Conservation (phyloP, 2,329 filamentous ascomycete species). For the Epichloe coenophiala region DNA sequence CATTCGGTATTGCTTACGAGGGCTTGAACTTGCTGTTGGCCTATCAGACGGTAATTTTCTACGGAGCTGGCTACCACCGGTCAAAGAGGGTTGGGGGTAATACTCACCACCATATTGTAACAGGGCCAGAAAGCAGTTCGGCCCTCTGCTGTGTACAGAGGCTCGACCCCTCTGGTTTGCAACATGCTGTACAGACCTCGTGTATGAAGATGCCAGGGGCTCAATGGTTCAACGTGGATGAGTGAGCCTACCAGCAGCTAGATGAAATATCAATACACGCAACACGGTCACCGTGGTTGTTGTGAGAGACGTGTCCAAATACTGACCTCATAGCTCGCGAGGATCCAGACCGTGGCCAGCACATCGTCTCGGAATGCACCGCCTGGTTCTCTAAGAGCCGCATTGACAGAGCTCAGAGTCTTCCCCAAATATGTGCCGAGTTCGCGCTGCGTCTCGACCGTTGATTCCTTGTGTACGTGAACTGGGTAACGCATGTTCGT, state of each 20-base stretch:
- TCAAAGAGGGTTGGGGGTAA: no score
- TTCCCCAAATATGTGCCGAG: slow-evolving; percentile 23
- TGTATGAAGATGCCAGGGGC: slow-evolving; percentile 25
- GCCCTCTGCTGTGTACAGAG: slow-evolving; percentile 12
- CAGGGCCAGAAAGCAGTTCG: slow-evolving; percentile 25
- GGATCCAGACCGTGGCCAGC: slow-evolving; percentile 26
- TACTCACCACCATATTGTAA: slow-evolving; percentile 24
- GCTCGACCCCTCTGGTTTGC: slow-evolving; percentile 19
- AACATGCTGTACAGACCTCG: slow-evolving; percentile 24
- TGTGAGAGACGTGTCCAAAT: not conserved
- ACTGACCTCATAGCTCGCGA: slow-evolving; percentile 26
- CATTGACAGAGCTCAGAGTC: slow-evolving; percentile 23
- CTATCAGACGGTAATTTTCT: no score
- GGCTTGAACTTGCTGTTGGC: slow-evolving; percentile 23
- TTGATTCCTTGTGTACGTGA: slow-evolving; percentile 13
- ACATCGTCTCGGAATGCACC: slow-evolving; percentile 21
- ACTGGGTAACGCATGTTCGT: slow-evolving; percentile 22
- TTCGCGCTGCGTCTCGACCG: slow-evolving; percentile 17
- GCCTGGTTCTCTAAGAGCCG: slow-evolving; percentile 19
- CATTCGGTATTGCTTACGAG: slow-evolving; percentile 18
- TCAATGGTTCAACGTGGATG: slow-evolving; percentile 11
- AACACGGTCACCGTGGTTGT: not conserved
- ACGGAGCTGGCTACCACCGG: no score
- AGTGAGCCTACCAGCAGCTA: slow-evolving; percentile 26
- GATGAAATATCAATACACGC: not conserved